phyloP scores from a whole-genome alignment of 2,329 filamentous ascomycete species.

The Coleophoma cylindrospora region DNA sequence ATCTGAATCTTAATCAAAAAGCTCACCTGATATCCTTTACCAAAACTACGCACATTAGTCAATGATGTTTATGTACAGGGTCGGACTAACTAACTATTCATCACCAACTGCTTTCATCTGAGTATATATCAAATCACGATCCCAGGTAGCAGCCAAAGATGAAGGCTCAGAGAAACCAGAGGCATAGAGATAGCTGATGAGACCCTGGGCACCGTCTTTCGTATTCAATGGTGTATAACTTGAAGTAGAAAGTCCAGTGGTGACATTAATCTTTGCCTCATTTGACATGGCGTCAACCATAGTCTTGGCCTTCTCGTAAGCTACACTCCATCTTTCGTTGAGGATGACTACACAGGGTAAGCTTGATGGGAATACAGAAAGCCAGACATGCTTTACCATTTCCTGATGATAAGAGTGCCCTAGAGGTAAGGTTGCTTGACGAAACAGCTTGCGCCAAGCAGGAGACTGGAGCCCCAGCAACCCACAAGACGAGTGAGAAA shows the following conservation, averaged over 20 bases:
- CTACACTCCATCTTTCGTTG: conserved; percentile 50
- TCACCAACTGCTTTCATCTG: neutral
- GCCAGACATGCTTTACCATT: neutral
- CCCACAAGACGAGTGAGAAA: too few species aligned
- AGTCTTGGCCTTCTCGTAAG: conserved; percentile 61
- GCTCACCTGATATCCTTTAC: neutral
- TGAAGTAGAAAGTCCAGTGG: neutral
- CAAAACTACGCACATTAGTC: neutral
- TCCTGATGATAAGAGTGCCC: neutral
- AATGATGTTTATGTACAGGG: neutral
- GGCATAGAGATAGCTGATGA: conserved; percentile 45
- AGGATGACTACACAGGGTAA: neutral
- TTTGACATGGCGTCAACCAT: conserved; percentile 70
- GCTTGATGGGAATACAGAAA: neutral
- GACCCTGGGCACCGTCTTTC: conserved; percentile 16
- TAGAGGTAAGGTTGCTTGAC: neutral
- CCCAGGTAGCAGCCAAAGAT: conserved; percentile 48
- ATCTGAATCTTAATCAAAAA: neutral
- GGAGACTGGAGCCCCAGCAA: too few species aligned
- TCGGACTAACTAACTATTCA: neutral
- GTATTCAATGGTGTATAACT: conserved; percentile 7
- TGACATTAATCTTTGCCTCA: conserved; percentile 60
- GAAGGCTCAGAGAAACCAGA: conserved; percentile 64
- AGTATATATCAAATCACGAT: neutral
- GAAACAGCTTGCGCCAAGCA: too few species aligned